Evolutionary conservation across 768 basidiomycete species (phyloP), one percentile per base, ranked within the genome.

Genomic region (Collybiopsis confluens): DNA sequence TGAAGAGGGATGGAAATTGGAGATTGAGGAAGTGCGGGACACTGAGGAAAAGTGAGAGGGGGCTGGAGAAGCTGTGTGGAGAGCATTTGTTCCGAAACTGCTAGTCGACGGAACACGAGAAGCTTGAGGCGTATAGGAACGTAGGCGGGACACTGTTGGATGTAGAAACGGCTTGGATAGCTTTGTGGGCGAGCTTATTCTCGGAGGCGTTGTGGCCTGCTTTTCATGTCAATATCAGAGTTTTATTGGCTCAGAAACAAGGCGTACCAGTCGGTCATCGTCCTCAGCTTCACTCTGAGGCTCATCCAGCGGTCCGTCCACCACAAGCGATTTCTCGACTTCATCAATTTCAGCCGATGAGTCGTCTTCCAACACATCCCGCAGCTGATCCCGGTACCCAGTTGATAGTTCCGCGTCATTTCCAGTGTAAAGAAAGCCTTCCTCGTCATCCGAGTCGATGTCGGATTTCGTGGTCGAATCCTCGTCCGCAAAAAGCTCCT

Each of bases 101-200:
- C 70, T 71, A 43, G 72, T 68, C 40, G 69, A 74, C 15, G 79
- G 75, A 16, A 71, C 62, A 13, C 64, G 61, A 23, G 76, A 73
- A 24, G 72, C 67, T 23, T 74, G 77, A 11, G 83, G 81, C 5
- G 78, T 75, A 61, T 76, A 77, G 11, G 91, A 90, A 40, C 90
- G 87, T 38, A 90, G 78, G n/a, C 90, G 80, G 26, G 90, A 92
- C 5, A 90, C 79, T n/a, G 75, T 79, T 3, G 87, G 86, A 60
- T 88, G 84, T 18, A 90, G 65, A 64, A 86, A 90, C 11, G 83
- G 78, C 36, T 78, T 76, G 3, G 79, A 69, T 9, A 77, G 63
- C 56, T 70, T 76, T 16, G 73, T 66, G 24, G 71, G 67, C 11
- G 75, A 73, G 10, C 62, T 66, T 28, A 73, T 58, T 38, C 67